Conservation (phyloP, 495 filamentous ascomycete species). For the Penicillium herquei region DNA sequence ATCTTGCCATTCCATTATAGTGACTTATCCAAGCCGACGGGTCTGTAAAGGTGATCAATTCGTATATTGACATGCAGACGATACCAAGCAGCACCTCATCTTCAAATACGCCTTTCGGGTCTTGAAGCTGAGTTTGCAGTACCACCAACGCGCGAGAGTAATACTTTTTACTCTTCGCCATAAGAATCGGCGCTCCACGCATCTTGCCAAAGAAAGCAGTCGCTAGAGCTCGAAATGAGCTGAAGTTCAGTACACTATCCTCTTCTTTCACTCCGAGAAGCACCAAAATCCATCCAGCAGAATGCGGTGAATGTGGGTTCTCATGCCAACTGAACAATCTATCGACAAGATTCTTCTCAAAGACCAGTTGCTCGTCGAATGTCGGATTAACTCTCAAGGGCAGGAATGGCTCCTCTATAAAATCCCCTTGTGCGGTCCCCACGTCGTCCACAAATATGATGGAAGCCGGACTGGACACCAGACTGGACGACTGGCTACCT, state of each 20-base stretch:
- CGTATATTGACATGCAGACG: slow-evolving; percentile 16
- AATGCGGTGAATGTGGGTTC: slow-evolving; percentile 5
- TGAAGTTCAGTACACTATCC: background rate
- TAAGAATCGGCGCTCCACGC: slow-evolving; percentile 2
- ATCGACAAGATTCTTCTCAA: slow-evolving; percentile 12
- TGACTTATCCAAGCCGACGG: slow-evolving; percentile 19
- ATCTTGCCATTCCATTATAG: slow-evolving; percentile 15
- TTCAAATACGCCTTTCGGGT: slow-evolving; percentile 1
- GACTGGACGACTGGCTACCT: background rate
- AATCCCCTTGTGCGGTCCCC: too few species aligned
- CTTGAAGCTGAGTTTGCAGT: slow-evolving; percentile 8
- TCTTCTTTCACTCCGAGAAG: slow-evolving; percentile 3
- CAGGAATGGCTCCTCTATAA: slow-evolving; percentile 1
- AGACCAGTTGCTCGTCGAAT: slow-evolving; percentile 13
- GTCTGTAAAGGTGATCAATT: slow-evolving; percentile 15
- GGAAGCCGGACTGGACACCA: background rate
- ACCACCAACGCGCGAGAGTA: slow-evolving; percentile 13
- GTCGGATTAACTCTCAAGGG: slow-evolving; percentile 6
- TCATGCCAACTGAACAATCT: slow-evolving; percentile 17
- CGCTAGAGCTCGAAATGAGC: slow-evolving; percentile 13
- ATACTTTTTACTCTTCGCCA: slow-evolving; percentile 7
- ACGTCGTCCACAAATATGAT: background rate
- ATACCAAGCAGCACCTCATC: slow-evolving; percentile 16
- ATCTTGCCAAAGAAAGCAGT: slow-evolving; percentile 16
- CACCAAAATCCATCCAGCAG: slow-evolving; percentile 9